These are phyloP conservation scores for Aspergillus sp. DNA, from an alignment of 2,329 filamentous ascomycete species.

Conservation along the genomic window DNA sequence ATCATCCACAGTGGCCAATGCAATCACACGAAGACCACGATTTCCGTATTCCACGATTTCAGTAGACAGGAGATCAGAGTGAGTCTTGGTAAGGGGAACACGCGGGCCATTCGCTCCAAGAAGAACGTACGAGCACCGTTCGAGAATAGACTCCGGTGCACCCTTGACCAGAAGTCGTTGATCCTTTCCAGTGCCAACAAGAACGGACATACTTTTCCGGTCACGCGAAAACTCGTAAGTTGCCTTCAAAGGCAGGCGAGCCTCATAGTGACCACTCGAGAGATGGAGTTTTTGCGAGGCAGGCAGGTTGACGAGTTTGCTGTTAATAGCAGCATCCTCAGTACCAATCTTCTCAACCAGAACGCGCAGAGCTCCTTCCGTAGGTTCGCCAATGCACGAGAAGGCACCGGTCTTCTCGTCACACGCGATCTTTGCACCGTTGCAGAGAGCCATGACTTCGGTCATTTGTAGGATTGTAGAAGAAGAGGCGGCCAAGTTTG, in stretches of 20 bases:
- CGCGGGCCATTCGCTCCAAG: conserved; percentile 78
- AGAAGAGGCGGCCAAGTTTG: conserved; percentile 72
- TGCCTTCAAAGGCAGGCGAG: conserved; percentile 72
- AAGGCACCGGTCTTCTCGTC: conserved; percentile 76
- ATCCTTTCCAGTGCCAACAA: conserved; percentile 71
- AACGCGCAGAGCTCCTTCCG: conserved; percentile 88
- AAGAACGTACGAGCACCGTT: conserved; percentile 83
- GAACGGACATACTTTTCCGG: conserved; percentile 98
- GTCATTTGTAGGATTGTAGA: conserved; percentile 78
- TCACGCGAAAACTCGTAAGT: conserved; percentile 98
- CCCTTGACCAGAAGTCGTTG: conserved; percentile 94
- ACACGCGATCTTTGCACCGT: conserved; percentile 82
- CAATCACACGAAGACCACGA: conserved; percentile 90
- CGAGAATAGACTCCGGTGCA: conserved; percentile 90
- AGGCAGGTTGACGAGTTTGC: conserved; percentile 52
- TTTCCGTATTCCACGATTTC: conserved; percentile 92
- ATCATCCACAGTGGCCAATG: conserved; percentile 82
- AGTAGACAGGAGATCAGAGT: conserved; percentile 71
- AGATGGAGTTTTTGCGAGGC: conserved; percentile 72
- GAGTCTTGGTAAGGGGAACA: conserved; percentile 71
- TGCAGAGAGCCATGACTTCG: conserved; percentile 76
- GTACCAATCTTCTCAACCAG: conserved; percentile 95
- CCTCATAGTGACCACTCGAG: conserved; percentile 83
- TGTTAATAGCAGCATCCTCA: conserved; percentile 65
- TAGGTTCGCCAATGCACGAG: conserved; percentile 88